A percentile compares a stretch with the other conserved stretches of the same genome.
Evolutionary conservation across 2,329 filamentous ascomycete genomes (phyloP).

Genomic region (Fusarium denticulatum): DNA sequence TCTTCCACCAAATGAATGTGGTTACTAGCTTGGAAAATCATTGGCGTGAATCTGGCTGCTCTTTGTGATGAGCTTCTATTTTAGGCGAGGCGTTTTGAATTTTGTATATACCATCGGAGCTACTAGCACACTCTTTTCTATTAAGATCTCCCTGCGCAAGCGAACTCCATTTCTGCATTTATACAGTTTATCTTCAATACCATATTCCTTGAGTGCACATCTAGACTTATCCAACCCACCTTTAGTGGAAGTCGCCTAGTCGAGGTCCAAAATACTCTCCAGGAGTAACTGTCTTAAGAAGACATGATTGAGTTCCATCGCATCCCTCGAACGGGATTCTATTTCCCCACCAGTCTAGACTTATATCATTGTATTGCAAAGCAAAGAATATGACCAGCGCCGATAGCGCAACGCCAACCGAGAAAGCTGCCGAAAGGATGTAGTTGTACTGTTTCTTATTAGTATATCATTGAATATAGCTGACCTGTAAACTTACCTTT

Average conservation of each 20-base stretch:
- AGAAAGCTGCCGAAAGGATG: conserved; percentile 58
- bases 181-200: too few species aligned
- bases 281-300: conserved; percentile 33
- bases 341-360: conserved; percentile 60
- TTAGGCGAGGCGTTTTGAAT: conserved; percentile 2
- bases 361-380: conserved; percentile 51
- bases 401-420: conserved; percentile 56
- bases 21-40: too few species aligned
- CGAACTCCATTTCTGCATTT: background rate
- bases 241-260: conserved; percentile 17
- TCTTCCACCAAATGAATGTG: conserved; percentile 15
- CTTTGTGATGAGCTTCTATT: too few species aligned
- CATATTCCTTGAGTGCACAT: too few species aligned
- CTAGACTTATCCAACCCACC: background rate
- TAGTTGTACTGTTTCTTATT: conserved; percentile 54
- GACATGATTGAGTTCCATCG: conserved; percentile 39
- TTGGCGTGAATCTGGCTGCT: too few species aligned
- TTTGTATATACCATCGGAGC: conserved; percentile 10
- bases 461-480: background rate
- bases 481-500: conserved; percentile 45
- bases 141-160: too few species aligned
- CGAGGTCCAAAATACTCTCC: conserved; percentile 49
- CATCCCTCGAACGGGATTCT: conserved; percentile 40
- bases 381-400: conserved; percentile 61
- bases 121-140: background rate